These are phyloP conservation scores for Capronia epimyces DNA, from an alignment of 2,329 filamentous ascomycete genomes.

Conservation along the genomic window DNA sequence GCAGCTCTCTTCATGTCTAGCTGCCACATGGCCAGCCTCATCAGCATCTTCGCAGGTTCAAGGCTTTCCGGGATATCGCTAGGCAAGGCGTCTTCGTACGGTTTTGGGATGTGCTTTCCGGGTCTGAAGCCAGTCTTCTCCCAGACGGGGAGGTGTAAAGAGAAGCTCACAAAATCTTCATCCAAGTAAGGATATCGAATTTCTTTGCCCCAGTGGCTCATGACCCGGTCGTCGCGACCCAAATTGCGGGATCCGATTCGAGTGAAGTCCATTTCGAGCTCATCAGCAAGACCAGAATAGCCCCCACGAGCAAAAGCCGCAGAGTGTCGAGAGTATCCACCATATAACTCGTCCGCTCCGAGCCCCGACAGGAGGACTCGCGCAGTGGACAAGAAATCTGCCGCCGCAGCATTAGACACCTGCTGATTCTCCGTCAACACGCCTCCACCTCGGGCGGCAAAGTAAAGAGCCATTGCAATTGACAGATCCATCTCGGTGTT, in stretches of 20 bases:
- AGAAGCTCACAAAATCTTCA: constrained; percentile 77
- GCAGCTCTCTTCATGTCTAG: constrained; percentile 68
- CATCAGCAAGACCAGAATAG: constrained; percentile 66
- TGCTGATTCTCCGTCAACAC: constrained; percentile 14
- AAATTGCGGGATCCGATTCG: constrained; percentile 90
- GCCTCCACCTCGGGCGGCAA: constrained; percentile 73
- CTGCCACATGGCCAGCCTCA: constrained; percentile 69
- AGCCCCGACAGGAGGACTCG: constrained; percentile 85
- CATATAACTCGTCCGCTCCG: constrained; percentile 93
- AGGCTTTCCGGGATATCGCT: constrained; percentile 37
- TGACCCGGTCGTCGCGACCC: constrained; percentile 85
- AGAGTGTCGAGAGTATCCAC: constrained; percentile 80
- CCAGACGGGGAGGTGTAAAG: constrained; percentile 66
- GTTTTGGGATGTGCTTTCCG: constrained; percentile 18
- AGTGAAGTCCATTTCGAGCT: constrained; percentile 77
- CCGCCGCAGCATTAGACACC: constrained; percentile 6
- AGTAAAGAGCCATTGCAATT: constrained; percentile 89
- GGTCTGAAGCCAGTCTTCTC: constrained; percentile 82
- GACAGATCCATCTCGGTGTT: constrained; percentile 99
- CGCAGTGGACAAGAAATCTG: constrained; percentile 61
- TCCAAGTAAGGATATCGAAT: constrained; percentile 87
- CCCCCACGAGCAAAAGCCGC: constrained; percentile 66
- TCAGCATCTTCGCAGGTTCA: constrained; percentile 73
- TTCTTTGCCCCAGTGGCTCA: constrained; percentile 84
- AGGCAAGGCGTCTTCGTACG: constrained; percentile 14